A percentile compares a stretch with the other conserved stretches of the same genome.
Evolutionary conservation across 352 stramenopile genomes (phyloP).

Genomic region (Phytophthora syringae): DNA sequence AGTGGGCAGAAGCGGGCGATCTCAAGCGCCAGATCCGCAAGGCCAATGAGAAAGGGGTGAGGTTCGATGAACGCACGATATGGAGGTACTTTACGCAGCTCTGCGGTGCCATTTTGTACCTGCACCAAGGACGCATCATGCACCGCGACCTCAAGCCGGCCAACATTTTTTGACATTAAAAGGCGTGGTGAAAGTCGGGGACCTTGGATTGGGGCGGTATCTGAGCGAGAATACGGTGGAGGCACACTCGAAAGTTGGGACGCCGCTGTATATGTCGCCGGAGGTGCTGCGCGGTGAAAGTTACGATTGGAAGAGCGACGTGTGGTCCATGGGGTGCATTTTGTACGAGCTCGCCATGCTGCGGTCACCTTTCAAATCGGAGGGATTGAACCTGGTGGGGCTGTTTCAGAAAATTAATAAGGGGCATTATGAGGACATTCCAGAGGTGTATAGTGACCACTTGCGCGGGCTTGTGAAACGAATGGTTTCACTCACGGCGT

Average conservation of each 20-base stretch:
- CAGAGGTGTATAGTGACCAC: constrained; percentile 70
- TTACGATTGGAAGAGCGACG: constrained; percentile 96
- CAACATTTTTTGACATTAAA: constrained; percentile 94
- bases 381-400: constrained; percentile 90
- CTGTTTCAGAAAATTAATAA: constrained; percentile 95
- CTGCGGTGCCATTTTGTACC: constrained; percentile 82
- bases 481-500: constrained; percentile 75
- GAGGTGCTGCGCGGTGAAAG: constrained; percentile 93
- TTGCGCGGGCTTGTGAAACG: constrained; percentile 59
- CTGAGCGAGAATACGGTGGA: constrained; percentile 85
- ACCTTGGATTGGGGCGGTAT: constrained; percentile 77
- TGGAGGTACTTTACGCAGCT: constrained; percentile 95
- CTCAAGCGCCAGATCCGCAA: constrained; percentile 94
- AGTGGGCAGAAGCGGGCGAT: constrained; percentile 94
- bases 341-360: constrained; percentile 96
- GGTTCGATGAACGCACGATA: constrained; percentile 93
- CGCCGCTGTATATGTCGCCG: constrained; percentile 95
- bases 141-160: constrained; percentile 95
- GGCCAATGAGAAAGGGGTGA: constrained; percentile 79
- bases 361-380: constrained; percentile 93
- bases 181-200: constrained; percentile 91
- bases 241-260: constrained; percentile 93
- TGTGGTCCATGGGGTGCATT: constrained; percentile 96
- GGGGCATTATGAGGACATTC: constrained; percentile 74
- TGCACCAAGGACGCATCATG: constrained; percentile 93